Conservation (phyloP, 2,329 filamentous ascomycete species). For the Fusarium drepaniforme region DNA sequence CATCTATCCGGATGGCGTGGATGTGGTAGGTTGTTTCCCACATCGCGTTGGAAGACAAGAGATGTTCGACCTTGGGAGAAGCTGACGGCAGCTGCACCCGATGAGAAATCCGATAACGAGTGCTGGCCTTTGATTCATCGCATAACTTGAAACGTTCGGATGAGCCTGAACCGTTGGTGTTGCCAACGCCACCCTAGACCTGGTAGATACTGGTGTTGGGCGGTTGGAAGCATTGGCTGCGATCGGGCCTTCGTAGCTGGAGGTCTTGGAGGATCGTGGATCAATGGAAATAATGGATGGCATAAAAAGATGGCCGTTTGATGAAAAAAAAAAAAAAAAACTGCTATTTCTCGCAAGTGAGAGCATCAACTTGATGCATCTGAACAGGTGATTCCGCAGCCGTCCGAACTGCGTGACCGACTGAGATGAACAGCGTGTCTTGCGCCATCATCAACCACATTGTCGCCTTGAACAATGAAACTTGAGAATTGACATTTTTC, state of each 20-base stretch:
- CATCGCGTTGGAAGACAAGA: background rate
- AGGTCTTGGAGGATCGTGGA: background rate
- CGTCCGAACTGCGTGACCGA: background rate
- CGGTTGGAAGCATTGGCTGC: background rate
- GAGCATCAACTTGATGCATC: background rate
- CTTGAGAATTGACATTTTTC: background rate
- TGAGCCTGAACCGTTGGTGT: background rate
- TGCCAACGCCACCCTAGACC: background rate
- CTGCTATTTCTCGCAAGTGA: background rate
- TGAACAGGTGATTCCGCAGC: background rate
- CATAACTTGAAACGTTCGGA: too few relatives aligned
- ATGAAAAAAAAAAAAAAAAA: background rate
- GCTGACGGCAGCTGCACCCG: background rate
- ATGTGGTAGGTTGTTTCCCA: background rate
- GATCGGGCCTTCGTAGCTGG: background rate
- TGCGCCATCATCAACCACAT: background rate
- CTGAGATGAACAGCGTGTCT: background rate
- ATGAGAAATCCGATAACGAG: background rate
- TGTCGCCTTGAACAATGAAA: background rate
- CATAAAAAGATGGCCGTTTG: background rate
- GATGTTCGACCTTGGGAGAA: background rate
- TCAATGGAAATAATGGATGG: background rate
- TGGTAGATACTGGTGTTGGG: background rate
- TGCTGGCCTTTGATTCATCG: background rate
- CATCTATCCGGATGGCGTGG: background rate